Evolutionary conservation across 2,329 filamentous ascomycete genomes (phyloP).

Genomic region (Trichophyton mentagrophytes): DNA sequence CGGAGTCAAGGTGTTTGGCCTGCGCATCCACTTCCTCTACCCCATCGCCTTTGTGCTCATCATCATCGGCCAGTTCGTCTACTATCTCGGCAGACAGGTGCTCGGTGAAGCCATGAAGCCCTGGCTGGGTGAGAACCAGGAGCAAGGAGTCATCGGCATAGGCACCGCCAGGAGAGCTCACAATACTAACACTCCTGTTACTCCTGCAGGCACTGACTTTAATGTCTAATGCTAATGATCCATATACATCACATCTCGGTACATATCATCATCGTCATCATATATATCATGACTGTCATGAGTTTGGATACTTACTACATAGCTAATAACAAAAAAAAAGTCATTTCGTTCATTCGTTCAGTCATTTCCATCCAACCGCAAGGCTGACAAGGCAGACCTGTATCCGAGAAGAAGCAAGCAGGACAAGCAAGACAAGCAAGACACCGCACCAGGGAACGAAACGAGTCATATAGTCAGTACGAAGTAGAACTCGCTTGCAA

Average conservation of each 20-base stretch:
- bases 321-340: background rate
- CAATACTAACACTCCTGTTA: no score
- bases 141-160: constrained; percentile 62
- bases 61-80: constrained; percentile 69
- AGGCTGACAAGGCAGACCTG: background rate
- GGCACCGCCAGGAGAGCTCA: constrained; percentile 65
- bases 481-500: background rate
- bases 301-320: background rate
- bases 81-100: constrained; percentile 72
- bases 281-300: background rate
- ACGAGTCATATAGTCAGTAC: background rate
- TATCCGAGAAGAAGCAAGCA: background rate
- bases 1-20: constrained; percentile 72
- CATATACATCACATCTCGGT: background rate
- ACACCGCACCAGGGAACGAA: no score
- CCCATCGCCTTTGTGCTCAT: constrained; percentile 71
- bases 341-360: background rate
- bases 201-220: no score
- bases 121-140: constrained; percentile 82
- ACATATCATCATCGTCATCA: background rate
- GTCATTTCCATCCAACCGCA: background rate
- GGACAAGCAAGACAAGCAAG: background rate
- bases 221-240: background rate
- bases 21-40: constrained; percentile 56
- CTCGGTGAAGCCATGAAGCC: constrained; percentile 87